phyloP scores from a whole-genome alignment of 495 filamentous ascomycete species.

The Aspergillus egyptiacus region DNA sequence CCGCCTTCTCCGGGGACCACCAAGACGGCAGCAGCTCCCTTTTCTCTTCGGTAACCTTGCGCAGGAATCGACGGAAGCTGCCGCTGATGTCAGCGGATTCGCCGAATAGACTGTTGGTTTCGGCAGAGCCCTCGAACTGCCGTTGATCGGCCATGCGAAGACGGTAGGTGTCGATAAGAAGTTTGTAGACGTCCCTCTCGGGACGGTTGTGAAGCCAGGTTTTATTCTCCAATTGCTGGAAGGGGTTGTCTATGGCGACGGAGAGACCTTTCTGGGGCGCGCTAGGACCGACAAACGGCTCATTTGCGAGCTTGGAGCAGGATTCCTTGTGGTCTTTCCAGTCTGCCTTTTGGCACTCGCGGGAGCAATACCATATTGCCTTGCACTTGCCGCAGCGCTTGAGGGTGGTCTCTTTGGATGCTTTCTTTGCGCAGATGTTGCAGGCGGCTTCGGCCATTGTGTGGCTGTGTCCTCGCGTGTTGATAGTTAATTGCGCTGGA shows the following conservation, averaged over 20 bases:
- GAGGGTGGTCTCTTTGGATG: not conserved
- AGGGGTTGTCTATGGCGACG: slow-evolving; percentile 9
- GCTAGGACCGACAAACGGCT: not conserved
- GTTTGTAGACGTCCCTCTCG: slow-evolving; percentile 36
- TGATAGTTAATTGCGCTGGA: no score
- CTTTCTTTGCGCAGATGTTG: not conserved
- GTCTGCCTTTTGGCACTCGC: slow-evolving; percentile 39
- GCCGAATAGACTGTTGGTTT: slow-evolving; percentile 24
- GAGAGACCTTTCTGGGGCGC: not conserved
- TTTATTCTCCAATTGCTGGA: slow-evolving; percentile 2
- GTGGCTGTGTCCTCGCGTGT: no score
- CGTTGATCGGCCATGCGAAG: slow-evolving; percentile 39
- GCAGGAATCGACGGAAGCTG: slow-evolving; percentile 24
- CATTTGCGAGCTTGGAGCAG: slow-evolving; percentile 19
- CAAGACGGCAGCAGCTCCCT: slow-evolving; percentile 32
- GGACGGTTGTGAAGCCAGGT: slow-evolving; percentile 20
- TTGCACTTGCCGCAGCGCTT: slow-evolving; percentile 34
- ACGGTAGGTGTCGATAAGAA: slow-evolving; percentile 46
- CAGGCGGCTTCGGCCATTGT: no score
- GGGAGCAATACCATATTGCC: slow-evolving; percentile 39
- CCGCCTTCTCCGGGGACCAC: slow-evolving; percentile 33
- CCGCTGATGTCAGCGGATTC: slow-evolving; percentile 9
- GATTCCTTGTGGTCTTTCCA: slow-evolving; percentile 39
- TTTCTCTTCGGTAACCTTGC: slow-evolving; percentile 17
- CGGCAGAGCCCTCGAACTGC: slow-evolving; percentile 17